Base-by-base conservation (phyloP, 2,329 filamentous ascomycete species). In the Colletotrichum truncatum region DNA sequence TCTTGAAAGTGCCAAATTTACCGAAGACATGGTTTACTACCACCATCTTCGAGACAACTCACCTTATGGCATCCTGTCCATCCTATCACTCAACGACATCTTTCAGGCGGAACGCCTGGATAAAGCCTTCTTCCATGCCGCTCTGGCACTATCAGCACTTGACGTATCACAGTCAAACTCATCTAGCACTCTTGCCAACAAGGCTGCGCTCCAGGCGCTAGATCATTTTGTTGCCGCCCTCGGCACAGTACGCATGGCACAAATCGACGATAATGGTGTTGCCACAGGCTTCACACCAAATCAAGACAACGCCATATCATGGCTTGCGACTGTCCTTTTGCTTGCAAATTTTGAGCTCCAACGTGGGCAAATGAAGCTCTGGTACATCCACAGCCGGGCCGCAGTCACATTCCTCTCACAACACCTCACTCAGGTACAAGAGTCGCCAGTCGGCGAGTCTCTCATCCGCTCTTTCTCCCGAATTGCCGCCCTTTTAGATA, bases 311-410 rank as follows among this genome's bases (percentile, higher is more conserved):
- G 34, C 51, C 0, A 63, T 63, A 11, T 63, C 51, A 4, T 63
- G 52, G 52, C 11, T 63, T 4, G 59, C 59, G 0, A 63, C 59
- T 16, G 41, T 63, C 8, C 1, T 57, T 0, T n/a, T 63, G 1
- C 41, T 63, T 0, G 52, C 59, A 0, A 56, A 57, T 34, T 63
- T 63, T 25, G 59, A 63, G 36, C 9, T 63, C 1, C 59, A 57
- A n/a, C 52, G 51, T 16, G 52, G 52, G 4, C 59, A 63, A 18
- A 56, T 63, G 59, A 63, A 57, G 34, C 32, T 63, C 3, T 63
- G 59, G 59, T 57, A 63, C 3, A 56, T 63, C 6, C 59, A 57
- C n/a, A 49, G 59, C 41, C 32, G 59, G 6, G 59, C 59, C 2
- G 59, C 59, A 4, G 41, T 63, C n/a, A 39, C 52, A 3, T 56